phyloP scores from a whole-genome alignment of 805 yeast species.

The Yarrowia deformans region DNA sequence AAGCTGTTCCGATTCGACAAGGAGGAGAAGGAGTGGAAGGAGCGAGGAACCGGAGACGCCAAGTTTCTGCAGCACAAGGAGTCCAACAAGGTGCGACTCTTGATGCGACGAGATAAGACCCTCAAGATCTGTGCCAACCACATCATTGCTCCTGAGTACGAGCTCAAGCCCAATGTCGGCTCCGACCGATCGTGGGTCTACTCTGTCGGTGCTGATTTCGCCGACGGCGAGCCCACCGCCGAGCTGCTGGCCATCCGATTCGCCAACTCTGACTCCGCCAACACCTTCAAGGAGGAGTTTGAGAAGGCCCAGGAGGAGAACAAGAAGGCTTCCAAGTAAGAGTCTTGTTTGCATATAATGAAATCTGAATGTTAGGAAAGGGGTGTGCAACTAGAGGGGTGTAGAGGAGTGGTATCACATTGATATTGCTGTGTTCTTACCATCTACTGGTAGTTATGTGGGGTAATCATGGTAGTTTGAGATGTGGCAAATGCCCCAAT shows the following conservation, averaged over 20 bases:
- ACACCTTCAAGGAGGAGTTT: conserved; percentile 90
- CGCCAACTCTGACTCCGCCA: conserved; percentile 71
- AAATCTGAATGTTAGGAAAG: conserved; percentile 13
- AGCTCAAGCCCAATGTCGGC: conserved; percentile 90
- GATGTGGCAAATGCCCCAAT: too few species aligned
- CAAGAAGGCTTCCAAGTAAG: conserved; percentile 53
- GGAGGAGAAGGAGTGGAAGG: conserved; percentile 95
- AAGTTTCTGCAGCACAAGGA: conserved; percentile 90
- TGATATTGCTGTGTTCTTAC: too few species aligned
- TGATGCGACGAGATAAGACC: conserved; percentile 99
- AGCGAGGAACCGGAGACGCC: conserved; percentile 99
- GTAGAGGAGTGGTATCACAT: too few species aligned
- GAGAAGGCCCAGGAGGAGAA: conserved; percentile 79
- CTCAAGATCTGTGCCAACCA: conserved; percentile 98
- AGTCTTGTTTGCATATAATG: conserved; percentile 34
- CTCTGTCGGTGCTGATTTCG: conserved; percentile 88
- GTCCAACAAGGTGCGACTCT: conserved; percentile 80
- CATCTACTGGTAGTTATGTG: too few species aligned
- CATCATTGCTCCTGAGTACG: conserved; percentile 74
- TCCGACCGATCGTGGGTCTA: conserved; percentile 99
- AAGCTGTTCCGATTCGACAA: conserved; percentile 89
- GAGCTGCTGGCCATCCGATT: conserved; percentile 96
- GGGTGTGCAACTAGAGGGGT: too few species aligned
- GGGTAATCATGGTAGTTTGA: too few species aligned
- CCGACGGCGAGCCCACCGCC: conserved; percentile 96